phyloP scores from a whole-genome alignment of 2,329 filamentous ascomycete genomes.

The Colletotrichum tamarilloi region DNA sequence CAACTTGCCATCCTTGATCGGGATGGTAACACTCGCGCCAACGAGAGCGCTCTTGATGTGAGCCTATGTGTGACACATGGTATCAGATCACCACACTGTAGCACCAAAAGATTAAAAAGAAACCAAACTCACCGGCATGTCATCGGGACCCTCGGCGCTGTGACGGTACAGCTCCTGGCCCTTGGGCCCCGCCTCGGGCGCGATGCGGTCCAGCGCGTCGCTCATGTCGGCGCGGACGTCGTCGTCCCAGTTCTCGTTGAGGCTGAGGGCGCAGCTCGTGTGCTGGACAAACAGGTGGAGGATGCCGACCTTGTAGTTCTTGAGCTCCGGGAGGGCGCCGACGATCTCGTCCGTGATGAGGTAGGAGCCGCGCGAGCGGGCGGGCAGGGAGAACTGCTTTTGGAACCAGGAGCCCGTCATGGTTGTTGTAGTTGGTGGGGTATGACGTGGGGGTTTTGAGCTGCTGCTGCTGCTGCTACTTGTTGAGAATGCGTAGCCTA shows the following conservation, averaged over 20 bases:
- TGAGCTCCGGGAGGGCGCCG: constrained; percentile 80
- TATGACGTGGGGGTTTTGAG: constrained; percentile 37
- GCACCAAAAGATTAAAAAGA: constrained; percentile 7
- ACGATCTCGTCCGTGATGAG: constrained; percentile 85
- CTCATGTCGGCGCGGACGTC: constrained; percentile 95
- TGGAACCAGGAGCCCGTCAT: constrained; percentile 82
- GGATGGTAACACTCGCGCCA: constrained; percentile 89
- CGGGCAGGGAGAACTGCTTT: constrained; percentile 83
- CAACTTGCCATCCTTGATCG: constrained; percentile 87
- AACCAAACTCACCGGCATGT: constrained; percentile 79
- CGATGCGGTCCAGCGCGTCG: constrained; percentile 91
- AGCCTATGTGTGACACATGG: constrained; percentile 65
- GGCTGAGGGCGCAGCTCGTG: constrained; percentile 87
- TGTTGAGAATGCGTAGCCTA: constrained; percentile 45
- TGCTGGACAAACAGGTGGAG: constrained; percentile 95
- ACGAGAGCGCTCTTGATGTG: constrained; percentile 94
- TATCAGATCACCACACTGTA: no score
- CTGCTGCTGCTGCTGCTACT: constrained; percentile 33
- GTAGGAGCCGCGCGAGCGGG: constrained; percentile 84
- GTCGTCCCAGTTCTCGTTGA: constrained; percentile 91
- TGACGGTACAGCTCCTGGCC: constrained; percentile 85
- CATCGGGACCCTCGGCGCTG: constrained; percentile 87
- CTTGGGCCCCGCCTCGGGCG: constrained; percentile 78
- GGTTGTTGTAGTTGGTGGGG: constrained; percentile 40
- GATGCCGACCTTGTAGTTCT: constrained; percentile 84